phyloP scores from a whole-genome alignment of 2,329 filamentous ascomycete genomes.

The Chrysoporthe cubensis region DNA sequence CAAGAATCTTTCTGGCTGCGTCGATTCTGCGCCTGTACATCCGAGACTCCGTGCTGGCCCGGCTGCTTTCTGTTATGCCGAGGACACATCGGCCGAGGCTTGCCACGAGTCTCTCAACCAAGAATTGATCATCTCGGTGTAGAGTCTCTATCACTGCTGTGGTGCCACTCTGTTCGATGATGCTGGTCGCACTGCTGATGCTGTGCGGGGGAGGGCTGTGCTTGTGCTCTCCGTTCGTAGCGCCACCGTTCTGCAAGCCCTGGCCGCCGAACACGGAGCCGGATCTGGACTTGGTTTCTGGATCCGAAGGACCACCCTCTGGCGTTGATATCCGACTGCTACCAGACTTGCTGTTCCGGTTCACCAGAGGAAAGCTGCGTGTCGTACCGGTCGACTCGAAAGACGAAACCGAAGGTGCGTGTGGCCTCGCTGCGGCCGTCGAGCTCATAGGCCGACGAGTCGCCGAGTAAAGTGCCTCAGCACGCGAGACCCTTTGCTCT shows the following conservation, averaged over 20 bases:
- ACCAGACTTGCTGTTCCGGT: slow-evolving; percentile 49
- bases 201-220: slow-evolving; percentile 31
- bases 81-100: slow-evolving; percentile 64
- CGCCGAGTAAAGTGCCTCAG: slow-evolving; percentile 39
- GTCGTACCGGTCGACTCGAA: slow-evolving; percentile 62
- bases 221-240: slow-evolving; percentile 23
- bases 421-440: slow-evolving; percentile 43
- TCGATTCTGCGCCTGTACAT: slow-evolving; percentile 75
- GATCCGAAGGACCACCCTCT: slow-evolving; percentile 52
- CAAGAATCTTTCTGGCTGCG: slow-evolving; percentile 72
- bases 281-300: slow-evolving; percentile 52
- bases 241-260: slow-evolving; percentile 41
- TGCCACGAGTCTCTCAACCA: slow-evolving; percentile 63
- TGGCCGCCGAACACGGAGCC: slow-evolving; percentile 54
- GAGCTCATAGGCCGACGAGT: slow-evolving; percentile 49
- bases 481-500: slow-evolving; percentile 31
- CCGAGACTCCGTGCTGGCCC: slow-evolving; percentile 60
- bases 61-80: slow-evolving; percentile 58
- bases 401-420: slow-evolving; percentile 61
- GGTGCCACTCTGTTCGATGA: slow-evolving; percentile 29
- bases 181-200: slow-evolving; percentile 24
- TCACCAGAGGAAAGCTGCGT: slow-evolving; percentile 65
- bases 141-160: slow-evolving; percentile 51
- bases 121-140: slow-evolving; percentile 59
- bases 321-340: slow-evolving; percentile 49